phyloP scores from a whole-genome alignment of 1,284 basidiomycete species.

The Tremellales sp. region DNA sequence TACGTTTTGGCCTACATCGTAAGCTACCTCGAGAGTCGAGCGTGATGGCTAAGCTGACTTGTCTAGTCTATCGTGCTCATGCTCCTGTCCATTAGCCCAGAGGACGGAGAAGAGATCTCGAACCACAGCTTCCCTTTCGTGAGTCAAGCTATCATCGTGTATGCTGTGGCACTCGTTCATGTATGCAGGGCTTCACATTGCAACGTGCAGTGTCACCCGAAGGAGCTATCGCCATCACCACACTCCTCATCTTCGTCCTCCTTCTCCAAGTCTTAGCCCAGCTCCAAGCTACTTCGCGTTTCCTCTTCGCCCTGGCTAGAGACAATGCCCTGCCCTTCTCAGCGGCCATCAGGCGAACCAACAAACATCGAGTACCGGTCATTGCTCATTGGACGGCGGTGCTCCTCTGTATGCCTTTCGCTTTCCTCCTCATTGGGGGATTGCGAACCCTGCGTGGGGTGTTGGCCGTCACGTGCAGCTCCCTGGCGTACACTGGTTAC shows the following conservation, averaged over 20 bases:
- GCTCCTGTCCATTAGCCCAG: constrained; percentile 36
- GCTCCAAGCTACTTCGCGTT: constrained; percentile 45
- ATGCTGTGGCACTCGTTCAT: neutral
- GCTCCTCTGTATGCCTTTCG: constrained; percentile 33
- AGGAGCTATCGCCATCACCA: constrained; percentile 35
- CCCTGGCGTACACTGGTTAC: constrained; percentile 41
- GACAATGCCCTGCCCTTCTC: constrained; percentile 47
- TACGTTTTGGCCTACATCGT: constrained; percentile 45
- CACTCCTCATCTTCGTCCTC: constrained; percentile 32
- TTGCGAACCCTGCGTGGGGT: constrained; percentile 32
- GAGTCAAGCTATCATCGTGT: constrained; percentile 7
- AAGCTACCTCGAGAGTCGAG: neutral
- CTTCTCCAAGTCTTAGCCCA: constrained; percentile 43
- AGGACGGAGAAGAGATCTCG: constrained; percentile 24
- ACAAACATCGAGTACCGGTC: constrained; percentile 33
- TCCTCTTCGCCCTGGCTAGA: constrained; percentile 45
- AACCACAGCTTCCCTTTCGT: constrained; percentile 39
- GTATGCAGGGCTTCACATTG: constrained; percentile 38
- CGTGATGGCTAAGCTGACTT: constrained; percentile 1
- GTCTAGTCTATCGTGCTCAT: constrained; percentile 41
- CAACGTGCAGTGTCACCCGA: constrained; percentile 27
- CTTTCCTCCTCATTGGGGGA: constrained; percentile 23
- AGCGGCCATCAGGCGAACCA: constrained; percentile 33
- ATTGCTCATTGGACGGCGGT: constrained; percentile 42
- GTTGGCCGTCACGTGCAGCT: constrained; percentile 32